Percentiles rank a stretch among this genome's conserved stretches.
Evolutionary conservation across 257 asterid genomes (phyloP).

Genomic region (Echium plantagineum): DNA sequence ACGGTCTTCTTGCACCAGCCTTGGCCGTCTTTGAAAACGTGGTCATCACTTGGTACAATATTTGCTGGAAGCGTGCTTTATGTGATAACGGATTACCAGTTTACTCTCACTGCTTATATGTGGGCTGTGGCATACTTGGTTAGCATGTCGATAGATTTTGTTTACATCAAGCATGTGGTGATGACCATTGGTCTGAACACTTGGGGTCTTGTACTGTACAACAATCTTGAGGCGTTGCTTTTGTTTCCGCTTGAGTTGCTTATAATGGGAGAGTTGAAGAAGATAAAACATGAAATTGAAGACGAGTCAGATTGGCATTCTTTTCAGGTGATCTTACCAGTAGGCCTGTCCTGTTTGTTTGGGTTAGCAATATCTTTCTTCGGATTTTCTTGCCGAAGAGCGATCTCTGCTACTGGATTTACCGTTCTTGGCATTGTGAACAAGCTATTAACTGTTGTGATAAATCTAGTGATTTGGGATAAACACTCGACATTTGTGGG

Average conservation of each 20-base stretch:
- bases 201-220: constrained; percentile 92
- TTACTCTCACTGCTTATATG: constrained; percentile 66
- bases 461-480: constrained; percentile 82
- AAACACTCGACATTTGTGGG: constrained; percentile 79
- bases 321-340: constrained; percentile 68
- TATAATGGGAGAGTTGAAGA: constrained; percentile 88
- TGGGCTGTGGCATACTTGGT: constrained; percentile 88
- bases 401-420: constrained; percentile 91
- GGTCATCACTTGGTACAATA: constrained; percentile 70
- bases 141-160: constrained; percentile 95
- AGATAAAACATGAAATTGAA: constrained; percentile 59
- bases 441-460: constrained; percentile 83
- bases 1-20: constrained; percentile 86
- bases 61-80: constrained; percentile 84
- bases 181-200: constrained; percentile 90
- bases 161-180: constrained; percentile 88
- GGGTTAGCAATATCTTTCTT: constrained; percentile 89
- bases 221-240: constrained; percentile 87
- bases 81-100: constrained; percentile 79
- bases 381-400: constrained; percentile 87
- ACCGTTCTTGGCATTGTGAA: constrained; percentile 95
- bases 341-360: constrained; percentile 75
- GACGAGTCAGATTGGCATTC: constrained; percentile 72
- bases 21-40: constrained; percentile 73
- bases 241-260: constrained; percentile 85